These are phyloP conservation scores for Yamadazyma friedrichii DNA, from an alignment of 1,139 yeast genomes.

Conservation along the genomic window DNA sequence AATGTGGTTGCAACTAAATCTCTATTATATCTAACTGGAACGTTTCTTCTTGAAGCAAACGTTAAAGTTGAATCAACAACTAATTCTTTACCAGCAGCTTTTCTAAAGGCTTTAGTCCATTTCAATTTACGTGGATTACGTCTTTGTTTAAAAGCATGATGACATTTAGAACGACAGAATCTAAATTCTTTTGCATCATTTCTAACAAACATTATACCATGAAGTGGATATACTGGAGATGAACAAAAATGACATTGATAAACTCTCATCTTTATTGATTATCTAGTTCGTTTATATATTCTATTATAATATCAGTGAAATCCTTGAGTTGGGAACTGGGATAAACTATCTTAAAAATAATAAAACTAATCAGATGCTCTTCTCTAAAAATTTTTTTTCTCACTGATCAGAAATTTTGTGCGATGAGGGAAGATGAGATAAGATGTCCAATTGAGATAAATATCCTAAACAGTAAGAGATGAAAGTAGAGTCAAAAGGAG, in stretches of 20 bases:
- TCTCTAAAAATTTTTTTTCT: constrained; percentile 3
- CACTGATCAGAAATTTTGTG: neutral
- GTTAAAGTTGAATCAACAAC: constrained; percentile 96
- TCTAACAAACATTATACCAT: constrained; percentile 96
- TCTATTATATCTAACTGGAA: constrained; percentile 96
- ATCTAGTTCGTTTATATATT: no score
- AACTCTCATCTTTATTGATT: constrained; percentile 65
- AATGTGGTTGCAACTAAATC: constrained; percentile 92
- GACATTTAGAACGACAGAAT: constrained; percentile 98
- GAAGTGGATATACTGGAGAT: constrained; percentile 95
- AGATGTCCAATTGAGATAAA: neutral
- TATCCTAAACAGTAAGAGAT: no score
- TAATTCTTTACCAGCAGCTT: constrained; percentile 98
- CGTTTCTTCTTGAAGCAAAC: constrained; percentile 95
- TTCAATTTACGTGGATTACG: constrained; percentile 97
- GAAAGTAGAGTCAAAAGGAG: neutral
- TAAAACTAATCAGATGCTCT: constrained; percentile 1
- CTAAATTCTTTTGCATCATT: constrained; percentile 97
- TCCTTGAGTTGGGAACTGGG: neutral
- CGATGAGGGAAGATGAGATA: constrained; percentile 6
- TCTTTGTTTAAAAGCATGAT: constrained; percentile 95
- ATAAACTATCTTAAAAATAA: neutral
- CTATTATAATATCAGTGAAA: neutral
- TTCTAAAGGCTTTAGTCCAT: constrained; percentile 99
- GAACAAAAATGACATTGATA: constrained; percentile 96